Evolutionary conservation across 2,329 filamentous ascomycete species (phyloP).

Genomic region (Verticillium tricorpus): DNA sequence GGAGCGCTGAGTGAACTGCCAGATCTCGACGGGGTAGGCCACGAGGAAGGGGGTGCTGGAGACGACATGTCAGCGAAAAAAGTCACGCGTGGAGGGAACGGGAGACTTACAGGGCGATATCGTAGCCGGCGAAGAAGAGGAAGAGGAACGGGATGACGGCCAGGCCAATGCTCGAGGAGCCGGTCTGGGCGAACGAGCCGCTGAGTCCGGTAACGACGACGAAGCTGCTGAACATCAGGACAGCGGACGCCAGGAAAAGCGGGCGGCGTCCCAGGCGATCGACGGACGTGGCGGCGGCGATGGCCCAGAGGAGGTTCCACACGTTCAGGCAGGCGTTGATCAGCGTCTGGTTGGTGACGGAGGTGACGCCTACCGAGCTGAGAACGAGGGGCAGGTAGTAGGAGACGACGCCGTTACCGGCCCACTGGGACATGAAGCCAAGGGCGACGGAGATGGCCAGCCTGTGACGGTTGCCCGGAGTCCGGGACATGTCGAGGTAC

Average conservation of each 20-base stretch:
- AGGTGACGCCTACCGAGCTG: constrained; percentile 39
- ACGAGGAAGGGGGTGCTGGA: constrained; percentile 42
- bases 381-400: constrained; percentile 47
- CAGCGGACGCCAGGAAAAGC: constrained; percentile 30
- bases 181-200: constrained; percentile 43
- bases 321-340: constrained; percentile 38
- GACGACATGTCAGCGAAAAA: not conserved
- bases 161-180: constrained; percentile 43
- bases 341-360: constrained; percentile 42
- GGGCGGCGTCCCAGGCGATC: constrained; percentile 51
- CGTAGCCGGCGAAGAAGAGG: constrained; percentile 40
- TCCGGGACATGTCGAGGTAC: constrained; percentile 50
- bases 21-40: constrained; percentile 47
- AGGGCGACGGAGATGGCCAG: constrained; percentile 47
- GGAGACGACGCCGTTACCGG: constrained; percentile 54
- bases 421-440: constrained; percentile 57
- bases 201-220: constrained; percentile 44
- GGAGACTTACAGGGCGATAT: constrained; percentile 43
- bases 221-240: constrained; percentile 29
- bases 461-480: constrained; percentile 53
- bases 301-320: constrained; percentile 45
- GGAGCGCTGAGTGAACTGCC: constrained; percentile 44
- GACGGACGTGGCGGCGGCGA: constrained; percentile 46
- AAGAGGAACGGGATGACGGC: constrained; percentile 39
- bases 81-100: not conserved